Percentiles rank a stretch among this genome's conserved stretches.
phyloP scores from a whole-genome alignment of 2,329 filamentous ascomycete species.

The Neofusicoccum laricinum region DNA sequence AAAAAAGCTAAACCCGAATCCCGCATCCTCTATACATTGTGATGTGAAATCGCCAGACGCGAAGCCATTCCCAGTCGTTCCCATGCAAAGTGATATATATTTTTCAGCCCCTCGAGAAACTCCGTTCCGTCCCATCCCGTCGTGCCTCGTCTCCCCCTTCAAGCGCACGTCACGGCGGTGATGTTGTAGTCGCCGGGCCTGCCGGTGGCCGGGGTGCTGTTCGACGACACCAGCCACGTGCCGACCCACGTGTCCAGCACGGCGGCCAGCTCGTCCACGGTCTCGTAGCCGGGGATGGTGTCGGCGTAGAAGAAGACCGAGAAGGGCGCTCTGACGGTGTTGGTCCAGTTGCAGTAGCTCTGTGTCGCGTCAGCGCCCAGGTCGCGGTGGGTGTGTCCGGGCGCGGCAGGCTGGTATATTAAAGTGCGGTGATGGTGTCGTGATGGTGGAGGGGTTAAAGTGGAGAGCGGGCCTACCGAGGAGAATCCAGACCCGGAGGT shows the following conservation, averaged over 20 bases:
- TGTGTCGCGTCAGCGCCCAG: background rate
- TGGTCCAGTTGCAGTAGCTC: constrained; percentile 15
- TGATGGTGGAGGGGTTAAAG: too few species aligned
- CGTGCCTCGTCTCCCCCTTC: background rate
- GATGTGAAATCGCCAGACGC: too few species aligned
- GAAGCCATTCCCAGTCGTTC: too few species aligned
- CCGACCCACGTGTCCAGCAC: constrained; percentile 10
- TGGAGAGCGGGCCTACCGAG: background rate
- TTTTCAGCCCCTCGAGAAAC: too few species aligned
- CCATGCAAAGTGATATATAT: too few species aligned
- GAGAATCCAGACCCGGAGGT: background rate
- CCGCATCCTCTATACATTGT: too few species aligned
- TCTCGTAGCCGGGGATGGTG: constrained; percentile 11
- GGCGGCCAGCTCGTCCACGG: background rate
- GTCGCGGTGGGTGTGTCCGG: background rate
- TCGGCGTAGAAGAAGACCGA: constrained; percentile 15
- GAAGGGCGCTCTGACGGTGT: constrained; percentile 2
- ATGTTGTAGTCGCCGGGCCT: constrained; percentile 9
- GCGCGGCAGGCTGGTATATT: background rate
- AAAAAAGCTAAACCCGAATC: too few species aligned
- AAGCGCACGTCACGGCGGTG: background rate
- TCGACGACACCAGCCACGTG: constrained; percentile 1
- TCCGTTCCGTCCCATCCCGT: too few species aligned
- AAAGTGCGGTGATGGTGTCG: background rate
- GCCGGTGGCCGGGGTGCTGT: background rate